Evolutionary conservation across 441 rosid genomes (phyloP).

Genomic region (Monsonia emarginata): DNA sequence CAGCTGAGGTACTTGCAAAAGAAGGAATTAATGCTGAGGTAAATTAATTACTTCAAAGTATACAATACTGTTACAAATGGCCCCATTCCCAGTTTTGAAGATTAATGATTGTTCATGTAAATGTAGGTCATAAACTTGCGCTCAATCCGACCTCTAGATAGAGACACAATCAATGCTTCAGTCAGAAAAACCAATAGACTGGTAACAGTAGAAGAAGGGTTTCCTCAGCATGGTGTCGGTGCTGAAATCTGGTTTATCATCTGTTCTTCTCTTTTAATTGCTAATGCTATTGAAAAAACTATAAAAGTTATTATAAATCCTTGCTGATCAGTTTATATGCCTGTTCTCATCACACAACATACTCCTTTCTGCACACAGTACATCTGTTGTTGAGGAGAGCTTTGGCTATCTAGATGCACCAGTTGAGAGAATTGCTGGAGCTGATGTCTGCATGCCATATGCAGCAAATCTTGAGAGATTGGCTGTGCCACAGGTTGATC

Average conservation of each 20-base stretch:
- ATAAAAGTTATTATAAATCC: background rate
- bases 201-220: conserved; percentile 92
- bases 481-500: conserved; percentile 78
- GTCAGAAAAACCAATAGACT: conserved; percentile 90
- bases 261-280: conserved; percentile 3
- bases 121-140: conserved; percentile 78
- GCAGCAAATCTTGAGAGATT: conserved; percentile 84
- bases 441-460: conserved; percentile 91
- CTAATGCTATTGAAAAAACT: background rate
- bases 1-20: conserved; percentile 79
- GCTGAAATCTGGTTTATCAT: conserved; percentile 75
- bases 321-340: background rate
- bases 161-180: conserved; percentile 72
- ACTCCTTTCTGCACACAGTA: conserved; percentile 29
- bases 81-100: background rate
- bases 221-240: conserved; percentile 93
- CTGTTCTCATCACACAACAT: background rate
- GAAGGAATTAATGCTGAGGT: conserved; percentile 95
- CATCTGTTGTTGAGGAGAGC: conserved; percentile 78
- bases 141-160: conserved; percentile 86
- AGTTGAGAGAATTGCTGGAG: conserved; percentile 77
- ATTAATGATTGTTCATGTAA: background rate
- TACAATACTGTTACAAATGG: background rate
- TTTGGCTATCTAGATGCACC: conserved; percentile 80
- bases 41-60: conserved; percentile 11